These are phyloP conservation scores for Kingdonia uniflora DNA, from an alignment of 164 flowering plant genomes.

Conservation along the genomic window DNA sequence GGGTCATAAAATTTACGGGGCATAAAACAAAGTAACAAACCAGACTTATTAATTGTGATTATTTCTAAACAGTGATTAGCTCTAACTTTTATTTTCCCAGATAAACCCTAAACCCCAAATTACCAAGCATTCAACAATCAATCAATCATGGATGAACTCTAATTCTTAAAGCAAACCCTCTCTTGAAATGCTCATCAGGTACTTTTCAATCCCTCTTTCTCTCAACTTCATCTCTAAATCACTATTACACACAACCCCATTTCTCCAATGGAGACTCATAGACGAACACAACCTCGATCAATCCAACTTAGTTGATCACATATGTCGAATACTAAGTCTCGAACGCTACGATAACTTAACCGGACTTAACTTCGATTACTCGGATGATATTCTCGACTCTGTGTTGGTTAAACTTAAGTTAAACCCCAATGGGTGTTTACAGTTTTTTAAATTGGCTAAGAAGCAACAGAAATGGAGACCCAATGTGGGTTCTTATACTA, in stretches of 20 bases:
- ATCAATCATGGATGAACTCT: too few species aligned
- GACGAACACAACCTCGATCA: slow-evolving; percentile 33
- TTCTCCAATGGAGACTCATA: slow-evolving; percentile 34
- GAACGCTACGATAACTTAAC: slow-evolving; percentile 34
- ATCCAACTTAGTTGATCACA: slow-evolving; percentile 41
- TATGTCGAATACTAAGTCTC: slow-evolving; percentile 51
- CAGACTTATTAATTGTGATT: too few species aligned
- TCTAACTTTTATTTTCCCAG: too few species aligned
- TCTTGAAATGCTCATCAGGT: slow-evolving; percentile 21
- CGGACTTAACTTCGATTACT: slow-evolving; percentile 40
- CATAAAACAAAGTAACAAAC: too few species aligned
- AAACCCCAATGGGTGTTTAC: slow-evolving; percentile 42
- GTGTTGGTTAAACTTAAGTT: slow-evolving; percentile 44
- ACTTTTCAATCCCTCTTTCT: slow-evolving; percentile 4
- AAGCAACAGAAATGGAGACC: slow-evolving; percentile 50
- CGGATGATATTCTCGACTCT: slow-evolving; percentile 47
- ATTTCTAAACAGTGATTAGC: too few species aligned
- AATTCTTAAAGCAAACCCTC: too few species aligned
- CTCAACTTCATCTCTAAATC: too few species aligned
- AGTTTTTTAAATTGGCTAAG: slow-evolving; percentile 51
- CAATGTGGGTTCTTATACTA: slow-evolving; percentile 39
- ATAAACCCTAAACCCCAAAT: too few species aligned
- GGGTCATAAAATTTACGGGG: too few species aligned
- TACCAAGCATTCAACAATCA: too few species aligned
- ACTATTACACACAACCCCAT: slow-evolving; percentile 26